Evolutionary conservation across 768 basidiomycete species (phyloP).

Genomic region (Tulasnella sp.): DNA sequence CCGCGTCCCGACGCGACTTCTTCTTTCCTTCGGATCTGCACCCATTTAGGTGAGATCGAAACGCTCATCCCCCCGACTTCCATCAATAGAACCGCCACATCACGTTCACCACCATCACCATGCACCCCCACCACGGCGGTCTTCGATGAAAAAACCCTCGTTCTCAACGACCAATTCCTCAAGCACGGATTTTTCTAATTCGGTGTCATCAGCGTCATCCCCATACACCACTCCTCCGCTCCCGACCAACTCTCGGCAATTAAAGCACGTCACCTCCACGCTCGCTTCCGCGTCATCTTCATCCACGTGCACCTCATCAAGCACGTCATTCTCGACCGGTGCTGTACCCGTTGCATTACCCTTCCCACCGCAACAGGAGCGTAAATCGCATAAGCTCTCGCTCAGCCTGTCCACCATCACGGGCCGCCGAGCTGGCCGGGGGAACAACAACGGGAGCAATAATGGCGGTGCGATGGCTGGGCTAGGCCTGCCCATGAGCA

Average conservation of each 20-base stretch:
- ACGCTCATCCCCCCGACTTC: neutral
- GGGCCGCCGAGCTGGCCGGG: neutral
- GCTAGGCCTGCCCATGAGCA: neutral
- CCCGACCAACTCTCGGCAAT: neutral
- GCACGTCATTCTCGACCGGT: constrained; percentile 2
- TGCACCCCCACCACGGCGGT: neutral
- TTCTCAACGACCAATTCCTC: neutral
- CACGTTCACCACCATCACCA: neutral
- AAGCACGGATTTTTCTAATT: neutral
- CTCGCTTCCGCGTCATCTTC: constrained; percentile 6
- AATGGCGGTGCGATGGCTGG: neutral
- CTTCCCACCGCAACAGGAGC: neutral
- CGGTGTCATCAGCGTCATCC: neutral
- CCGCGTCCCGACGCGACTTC: neutral
- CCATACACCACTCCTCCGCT: neutral
- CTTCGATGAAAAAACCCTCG: constrained; percentile 14
- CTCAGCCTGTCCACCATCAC: constrained; percentile 14
- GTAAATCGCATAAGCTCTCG: constrained; percentile 7
- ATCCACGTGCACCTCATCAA: neutral
- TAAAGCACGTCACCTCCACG: constrained; percentile 5
- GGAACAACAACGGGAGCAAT: neutral
- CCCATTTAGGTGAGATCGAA: neutral
- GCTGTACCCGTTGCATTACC: neutral
- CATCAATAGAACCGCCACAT: neutral
- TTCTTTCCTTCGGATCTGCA: neutral